Evolutionary conservation across 768 basidiomycete species (phyloP).

Genomic region (Rhodosporidiobolus odoratus): DNA sequence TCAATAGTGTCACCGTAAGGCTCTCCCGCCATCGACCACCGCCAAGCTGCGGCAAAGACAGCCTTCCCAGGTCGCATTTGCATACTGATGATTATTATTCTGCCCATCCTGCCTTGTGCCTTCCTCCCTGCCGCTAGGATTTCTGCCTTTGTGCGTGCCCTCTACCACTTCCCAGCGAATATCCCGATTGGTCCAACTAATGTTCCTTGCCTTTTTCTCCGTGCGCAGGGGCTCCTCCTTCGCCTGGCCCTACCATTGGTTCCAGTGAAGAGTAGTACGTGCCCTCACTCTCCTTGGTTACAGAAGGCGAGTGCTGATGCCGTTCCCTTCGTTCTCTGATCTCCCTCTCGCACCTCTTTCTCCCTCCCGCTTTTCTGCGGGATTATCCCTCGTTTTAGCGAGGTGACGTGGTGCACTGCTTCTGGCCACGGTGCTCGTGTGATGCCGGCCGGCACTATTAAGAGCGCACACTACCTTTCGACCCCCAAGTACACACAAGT

Average conservation of each 20-base stretch:
- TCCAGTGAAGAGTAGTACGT: constrained; percentile 44
- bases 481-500: constrained; percentile 59
- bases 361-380: no score
- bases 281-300: not conserved
- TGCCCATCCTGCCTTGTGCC: not conserved
- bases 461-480: constrained; percentile 58
- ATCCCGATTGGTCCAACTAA: not conserved
- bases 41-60: no score
- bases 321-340: not conserved
- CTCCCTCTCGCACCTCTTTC: no score
- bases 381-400: no score
- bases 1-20: constrained; percentile 31
- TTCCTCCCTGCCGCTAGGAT: constrained; percentile 4
- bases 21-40: no score
- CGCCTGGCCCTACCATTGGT: constrained; percentile 42
- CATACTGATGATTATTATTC: no score
- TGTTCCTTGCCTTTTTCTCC: not conserved
- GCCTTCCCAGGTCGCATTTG: no score
- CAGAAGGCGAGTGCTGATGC: no score
- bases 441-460: constrained; percentile 42
- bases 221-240: constrained; percentile 10
- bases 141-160: constrained; percentile 24
- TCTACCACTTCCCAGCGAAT: not conserved
- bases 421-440: constrained; percentile 30
- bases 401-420: constrained; percentile 49